Evolutionary conservation across 2,329 filamentous ascomycete species (phyloP).

Genomic region (Trichocomaceae sp.): DNA sequence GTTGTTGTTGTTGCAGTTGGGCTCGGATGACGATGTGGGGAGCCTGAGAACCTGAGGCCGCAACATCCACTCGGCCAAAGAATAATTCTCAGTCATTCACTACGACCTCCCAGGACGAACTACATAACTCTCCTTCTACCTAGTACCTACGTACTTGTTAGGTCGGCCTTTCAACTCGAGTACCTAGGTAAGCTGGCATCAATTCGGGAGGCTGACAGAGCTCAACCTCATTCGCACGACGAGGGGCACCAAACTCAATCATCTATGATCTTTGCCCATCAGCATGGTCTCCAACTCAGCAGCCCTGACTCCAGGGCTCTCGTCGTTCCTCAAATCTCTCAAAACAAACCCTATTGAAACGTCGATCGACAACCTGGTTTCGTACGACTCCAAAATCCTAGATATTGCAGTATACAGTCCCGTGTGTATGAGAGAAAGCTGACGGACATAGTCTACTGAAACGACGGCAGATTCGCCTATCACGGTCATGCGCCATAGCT

Average conservation of each 20-base stretch:
- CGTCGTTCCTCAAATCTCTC: slow-evolving; percentile 71
- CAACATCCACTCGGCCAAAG: no score
- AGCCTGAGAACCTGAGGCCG: no score
- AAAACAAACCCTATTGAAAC: slow-evolving; percentile 70
- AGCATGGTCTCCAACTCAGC: slow-evolving; percentile 53
- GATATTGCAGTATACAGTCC: neutral
- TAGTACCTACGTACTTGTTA: no score
- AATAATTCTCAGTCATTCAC: no score
- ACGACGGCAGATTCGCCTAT: slow-evolving; percentile 79
- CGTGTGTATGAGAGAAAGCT: slow-evolving; percentile 15
- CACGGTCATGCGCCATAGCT: slow-evolving; percentile 81
- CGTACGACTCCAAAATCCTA: slow-evolving; percentile 48
- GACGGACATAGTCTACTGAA: slow-evolving; percentile 65
- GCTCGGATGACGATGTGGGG: slow-evolving; percentile 16
- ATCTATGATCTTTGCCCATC: no score
- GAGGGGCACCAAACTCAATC: neutral
- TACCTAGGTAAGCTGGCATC: no score
- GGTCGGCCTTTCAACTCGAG: no score
- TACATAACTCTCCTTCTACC: no score
- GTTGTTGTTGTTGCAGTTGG: no score
- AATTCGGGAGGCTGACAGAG: no score
- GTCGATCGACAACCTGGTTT: slow-evolving; percentile 75
- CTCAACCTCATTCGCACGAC: no score
- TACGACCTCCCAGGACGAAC: no score
- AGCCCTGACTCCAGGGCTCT: slow-evolving; percentile 64